These are phyloP conservation scores for Fusarium mundagurra DNA, from an alignment of 2,329 filamentous ascomycete genomes.

Conservation along the genomic window DNA sequence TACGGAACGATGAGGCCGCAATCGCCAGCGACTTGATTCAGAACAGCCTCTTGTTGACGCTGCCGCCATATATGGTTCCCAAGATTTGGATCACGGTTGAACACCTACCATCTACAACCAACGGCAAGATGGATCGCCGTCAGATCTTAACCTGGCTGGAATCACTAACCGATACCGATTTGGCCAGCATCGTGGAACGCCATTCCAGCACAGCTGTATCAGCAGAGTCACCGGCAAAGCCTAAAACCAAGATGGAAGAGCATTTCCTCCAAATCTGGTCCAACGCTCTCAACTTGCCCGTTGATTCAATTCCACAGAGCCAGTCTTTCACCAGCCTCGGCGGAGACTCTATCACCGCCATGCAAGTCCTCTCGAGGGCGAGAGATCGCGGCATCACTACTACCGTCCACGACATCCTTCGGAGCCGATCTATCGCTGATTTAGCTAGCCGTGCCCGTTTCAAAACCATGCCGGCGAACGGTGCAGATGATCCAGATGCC, in stretches of 20 bases:
- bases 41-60: not conserved
- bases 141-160: not conserved
- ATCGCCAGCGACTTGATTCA: not conserved
- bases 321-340: not conserved
- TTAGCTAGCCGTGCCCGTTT: not conserved
- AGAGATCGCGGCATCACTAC: not conserved
- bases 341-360: not conserved
- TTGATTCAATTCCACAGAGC: not conserved
- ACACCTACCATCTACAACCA: not conserved
- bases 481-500: not conserved
- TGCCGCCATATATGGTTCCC: not conserved
- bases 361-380: not conserved
- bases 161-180: not conserved
- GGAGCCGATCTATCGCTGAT: not conserved
- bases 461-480: not conserved
- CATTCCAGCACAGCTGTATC: not conserved
- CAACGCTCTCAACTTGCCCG: not conserved
- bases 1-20: not conserved
- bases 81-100: not conserved
- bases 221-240: not conserved
- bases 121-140: not conserved
- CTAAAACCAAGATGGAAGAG: not conserved
- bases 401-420: not conserved
- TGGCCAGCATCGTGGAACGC: not conserved
- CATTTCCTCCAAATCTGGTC: not conserved